Evolutionary conservation across 306 rosid genomes (phyloP).

Genomic region (Phaseolus lunatus): DNA sequence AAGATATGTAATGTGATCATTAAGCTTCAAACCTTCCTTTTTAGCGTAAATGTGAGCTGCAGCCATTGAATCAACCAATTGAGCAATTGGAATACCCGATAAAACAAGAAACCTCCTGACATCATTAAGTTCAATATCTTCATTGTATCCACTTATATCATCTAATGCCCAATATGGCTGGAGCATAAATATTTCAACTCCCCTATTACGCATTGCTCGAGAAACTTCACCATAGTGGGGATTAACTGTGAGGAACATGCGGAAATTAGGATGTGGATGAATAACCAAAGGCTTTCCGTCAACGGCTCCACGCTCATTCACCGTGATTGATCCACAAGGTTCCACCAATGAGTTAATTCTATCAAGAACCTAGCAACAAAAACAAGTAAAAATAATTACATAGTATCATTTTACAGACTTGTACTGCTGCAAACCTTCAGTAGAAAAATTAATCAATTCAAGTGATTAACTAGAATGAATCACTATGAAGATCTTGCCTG

Average conservation of each 20-base stretch:
- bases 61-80: constrained; percentile 76
- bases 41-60: constrained; percentile 78
- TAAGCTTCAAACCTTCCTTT: constrained; percentile 60
- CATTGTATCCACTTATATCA: constrained; percentile 45
- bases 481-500: background rate
- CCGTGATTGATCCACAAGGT: constrained; percentile 78
- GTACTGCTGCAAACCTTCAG: background rate
- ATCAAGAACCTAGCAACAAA: constrained; percentile 80
- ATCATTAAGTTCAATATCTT: constrained; percentile 62
- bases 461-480: background rate
- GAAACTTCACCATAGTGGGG: constrained; percentile 90
- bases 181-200: constrained; percentile 92
- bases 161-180: constrained; percentile 76
- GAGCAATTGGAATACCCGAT: constrained; percentile 71
- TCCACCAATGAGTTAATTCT: constrained; percentile 96
- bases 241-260: constrained; percentile 89
- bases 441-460: background rate
- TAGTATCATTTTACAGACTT: background rate
- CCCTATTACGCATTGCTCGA: constrained; percentile 97
- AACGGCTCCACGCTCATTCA: constrained; percentile 88
- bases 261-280: constrained; percentile 84
- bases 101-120: constrained; percentile 69
- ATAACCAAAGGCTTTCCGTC: constrained; percentile 82
- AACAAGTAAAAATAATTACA: background rate
- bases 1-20: constrained; percentile 62